phyloP scores from a whole-genome alignment of 1,139 yeast species.

The Zygoascus hellenicus region DNA sequence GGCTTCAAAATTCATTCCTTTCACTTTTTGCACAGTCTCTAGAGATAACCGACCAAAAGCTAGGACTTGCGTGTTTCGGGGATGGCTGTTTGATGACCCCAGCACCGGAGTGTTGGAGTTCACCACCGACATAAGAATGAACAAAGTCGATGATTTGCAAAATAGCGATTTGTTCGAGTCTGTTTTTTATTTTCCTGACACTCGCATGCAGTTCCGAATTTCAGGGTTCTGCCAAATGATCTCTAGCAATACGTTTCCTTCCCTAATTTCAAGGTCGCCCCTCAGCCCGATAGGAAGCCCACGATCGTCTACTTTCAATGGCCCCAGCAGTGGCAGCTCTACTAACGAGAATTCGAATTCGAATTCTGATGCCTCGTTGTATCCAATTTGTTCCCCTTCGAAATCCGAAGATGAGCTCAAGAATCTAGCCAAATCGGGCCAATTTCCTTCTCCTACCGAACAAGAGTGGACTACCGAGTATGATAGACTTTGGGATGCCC shows the following conservation, averaged over 20 bases:
- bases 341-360: constrained; percentile 5
- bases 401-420: constrained; percentile 11
- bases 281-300: constrained; percentile 10
- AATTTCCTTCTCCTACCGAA: constrained; percentile 44
- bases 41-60: constrained; percentile 44
- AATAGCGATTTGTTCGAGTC: constrained; percentile 58
- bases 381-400: constrained; percentile 25
- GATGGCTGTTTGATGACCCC: constrained; percentile 66
- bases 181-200: constrained; percentile 60
- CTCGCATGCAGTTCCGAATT: constrained; percentile 64
- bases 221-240: constrained; percentile 41
- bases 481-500: constrained; percentile 53
- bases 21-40: constrained; percentile 68
- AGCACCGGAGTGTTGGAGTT: constrained; percentile 63
- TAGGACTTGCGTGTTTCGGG: constrained; percentile 67
- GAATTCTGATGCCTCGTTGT: constrained; percentile 14
- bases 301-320: constrained; percentile 4
- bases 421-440: constrained; percentile 12
- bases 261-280: neutral
- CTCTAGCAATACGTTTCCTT: constrained; percentile 6
- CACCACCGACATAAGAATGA: constrained; percentile 67
- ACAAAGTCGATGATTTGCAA: constrained; percentile 51
- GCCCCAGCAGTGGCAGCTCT: too few species aligned
- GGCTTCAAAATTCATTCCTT: constrained; percentile 34
- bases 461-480: constrained; percentile 66